Conservation (phyloP, 2,329 filamentous ascomycete genomes). For the Lecanicillium sp. region DNA sequence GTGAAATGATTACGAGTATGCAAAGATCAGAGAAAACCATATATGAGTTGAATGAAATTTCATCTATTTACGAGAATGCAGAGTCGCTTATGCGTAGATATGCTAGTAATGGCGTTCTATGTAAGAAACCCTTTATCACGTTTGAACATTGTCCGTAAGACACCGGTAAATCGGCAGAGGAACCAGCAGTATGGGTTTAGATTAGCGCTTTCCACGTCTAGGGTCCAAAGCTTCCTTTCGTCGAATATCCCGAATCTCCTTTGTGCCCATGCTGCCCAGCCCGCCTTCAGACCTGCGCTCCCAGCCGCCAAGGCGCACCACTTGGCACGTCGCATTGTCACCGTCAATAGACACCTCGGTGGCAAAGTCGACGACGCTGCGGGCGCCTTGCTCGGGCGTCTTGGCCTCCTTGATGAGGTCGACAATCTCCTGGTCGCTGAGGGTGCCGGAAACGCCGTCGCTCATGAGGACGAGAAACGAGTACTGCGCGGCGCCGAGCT, state of each 20-base stretch:
- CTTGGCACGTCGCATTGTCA: constrained; percentile 63
- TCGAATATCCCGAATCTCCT: constrained; percentile 81
- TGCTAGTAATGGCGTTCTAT: too few species aligned
- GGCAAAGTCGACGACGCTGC: constrained; percentile 75
- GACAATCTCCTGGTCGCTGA: constrained; percentile 91
- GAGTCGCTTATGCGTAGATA: too few species aligned
- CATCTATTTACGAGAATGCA: too few species aligned
- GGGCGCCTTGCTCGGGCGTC: constrained; percentile 80
- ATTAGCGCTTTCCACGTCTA: constrained; percentile 53
- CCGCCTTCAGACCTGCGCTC: constrained; percentile 75
- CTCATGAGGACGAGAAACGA: constrained; percentile 82
- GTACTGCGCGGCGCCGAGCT: constrained; percentile 77
- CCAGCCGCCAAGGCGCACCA: constrained; percentile 62
- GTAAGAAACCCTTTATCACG: too few species aligned
- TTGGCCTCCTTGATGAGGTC: constrained; percentile 90
- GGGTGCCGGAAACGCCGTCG: constrained; percentile 79
- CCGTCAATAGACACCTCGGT: constrained; percentile 69
- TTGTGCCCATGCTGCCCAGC: constrained; percentile 80
- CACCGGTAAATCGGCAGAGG: too few species aligned
- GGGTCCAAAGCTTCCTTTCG: constrained; percentile 76
- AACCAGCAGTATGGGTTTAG: neutral
- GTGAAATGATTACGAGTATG: too few species aligned
- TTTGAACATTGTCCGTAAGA: neutral
- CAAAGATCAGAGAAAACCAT: too few species aligned
- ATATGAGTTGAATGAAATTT: neutral